Base-by-base conservation (phyloP, 75 land plant species). In the Sequoiadendron giganteum region DNA sequence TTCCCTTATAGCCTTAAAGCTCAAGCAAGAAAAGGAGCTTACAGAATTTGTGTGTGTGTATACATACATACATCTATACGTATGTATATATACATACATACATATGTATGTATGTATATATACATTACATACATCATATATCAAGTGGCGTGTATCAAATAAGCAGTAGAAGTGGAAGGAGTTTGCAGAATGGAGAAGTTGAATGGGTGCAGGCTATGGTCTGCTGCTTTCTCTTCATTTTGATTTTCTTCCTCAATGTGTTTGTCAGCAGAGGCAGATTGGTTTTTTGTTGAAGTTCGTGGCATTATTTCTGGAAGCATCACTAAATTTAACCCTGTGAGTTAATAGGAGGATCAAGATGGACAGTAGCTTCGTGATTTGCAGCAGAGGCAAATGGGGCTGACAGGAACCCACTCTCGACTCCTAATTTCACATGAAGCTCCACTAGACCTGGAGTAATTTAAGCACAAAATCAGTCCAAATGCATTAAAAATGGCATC, bases 381-480 rank as follows among this genome's bases (percentile, higher is more conserved):
- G 49, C 84, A 82, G 84, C 52, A 45, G 52, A 45, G 25, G 84
- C 30, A 82, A 43, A 82, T 82, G 84, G 11, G 48, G 84, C 84
- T 43, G 48, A 82, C 25, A 19, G 14, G 15, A 5, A 0, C 32
- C 28, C 40, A 52, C 81, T 32, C 25, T 4, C 28, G 1, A 61
- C 77, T 2, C 16, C 14, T 73, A 73, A 73, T 30, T 30, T 11
- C 0, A n/a, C 9, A 11, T 28, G 45, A 45, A 10, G 49, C 28
- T 45, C 49, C n/a, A 48, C 4, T n/a, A 42, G 84, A 82, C 45
- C 84, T 45, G 84, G 48, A 43, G 30, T 43, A 10, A 28, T 1
- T 82, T 82, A 10, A 6, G 14, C 45, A 16, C 11, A 21, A 19
- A n/a, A 10, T 52, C 10, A 52, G 15, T 52, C 54, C 54, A 52